A percentile compares a stretch with the other conserved stretches of the same genome.
phyloP scores from a whole-genome alignment of 129 eudicot genomes.

The Tagetes patula region DNA sequence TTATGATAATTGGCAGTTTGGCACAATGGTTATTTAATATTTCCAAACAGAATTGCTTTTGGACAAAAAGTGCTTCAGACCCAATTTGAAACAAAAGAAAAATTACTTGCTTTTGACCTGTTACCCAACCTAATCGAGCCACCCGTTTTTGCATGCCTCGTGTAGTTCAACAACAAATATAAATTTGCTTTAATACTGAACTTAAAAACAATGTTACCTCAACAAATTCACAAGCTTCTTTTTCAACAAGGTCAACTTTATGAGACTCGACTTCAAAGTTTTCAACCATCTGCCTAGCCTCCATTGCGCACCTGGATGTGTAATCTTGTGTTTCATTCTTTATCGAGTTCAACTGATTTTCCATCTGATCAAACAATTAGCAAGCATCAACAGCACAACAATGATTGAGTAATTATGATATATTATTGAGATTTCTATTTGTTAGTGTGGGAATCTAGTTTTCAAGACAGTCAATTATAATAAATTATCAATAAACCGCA shows the following conservation, averaged over 20 bases:
- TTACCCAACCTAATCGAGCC: not conserved
- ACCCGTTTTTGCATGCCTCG: conserved; percentile 4
- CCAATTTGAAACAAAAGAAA: not conserved
- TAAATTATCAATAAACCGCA: not conserved
- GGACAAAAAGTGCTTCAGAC: not conserved
- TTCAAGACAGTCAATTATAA: not conserved
- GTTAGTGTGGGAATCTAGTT: not conserved
- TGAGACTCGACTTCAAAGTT: conserved; percentile 54
- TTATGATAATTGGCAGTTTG: not conserved
- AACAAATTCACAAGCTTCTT: conserved; percentile 63
- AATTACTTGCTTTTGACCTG: not conserved
- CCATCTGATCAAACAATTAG: conserved; percentile 42
- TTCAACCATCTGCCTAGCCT: conserved; percentile 54
- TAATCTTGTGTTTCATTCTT: conserved; percentile 55
- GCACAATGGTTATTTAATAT: not conserved
- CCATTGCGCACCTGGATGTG: conserved; percentile 55
- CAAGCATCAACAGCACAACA: not conserved
- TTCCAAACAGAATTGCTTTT: not conserved
- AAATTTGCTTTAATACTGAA: not conserved
- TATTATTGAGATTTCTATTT: not conserved
- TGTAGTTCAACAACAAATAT: not conserved
- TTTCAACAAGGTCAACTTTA: conserved; percentile 55
- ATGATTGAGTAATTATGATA: not conserved
- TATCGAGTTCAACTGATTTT: conserved; percentile 37
- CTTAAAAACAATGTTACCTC: conserved; percentile 42